phyloP scores from a whole-genome alignment of 805 yeast species.

The Myxozyma kluyveri region DNA sequence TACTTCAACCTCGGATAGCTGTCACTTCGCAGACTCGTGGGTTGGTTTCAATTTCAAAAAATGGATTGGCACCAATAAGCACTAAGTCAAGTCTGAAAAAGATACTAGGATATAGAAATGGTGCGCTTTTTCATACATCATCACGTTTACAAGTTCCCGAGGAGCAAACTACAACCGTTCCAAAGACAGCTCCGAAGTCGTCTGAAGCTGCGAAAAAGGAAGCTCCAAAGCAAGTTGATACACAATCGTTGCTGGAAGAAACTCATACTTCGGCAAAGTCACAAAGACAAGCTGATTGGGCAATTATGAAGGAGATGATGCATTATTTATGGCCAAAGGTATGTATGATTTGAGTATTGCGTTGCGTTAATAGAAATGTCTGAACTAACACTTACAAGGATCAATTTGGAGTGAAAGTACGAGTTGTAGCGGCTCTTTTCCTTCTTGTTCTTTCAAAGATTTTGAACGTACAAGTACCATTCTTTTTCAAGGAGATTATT shows the following conservation, averaged over 20 bases:
- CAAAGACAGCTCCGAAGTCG: conserved; percentile 1
- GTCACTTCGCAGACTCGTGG: too few relatives aligned
- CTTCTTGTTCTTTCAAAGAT: conserved; percentile 77
- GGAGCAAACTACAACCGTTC: too few relatives aligned
- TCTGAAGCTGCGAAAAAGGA: background rate
- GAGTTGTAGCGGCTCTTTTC: conserved; percentile 74
- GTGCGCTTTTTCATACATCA: too few relatives aligned
- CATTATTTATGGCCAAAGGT: conserved; percentile 74
- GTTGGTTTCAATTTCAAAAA: too few relatives aligned
- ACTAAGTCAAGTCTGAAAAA: too few relatives aligned
- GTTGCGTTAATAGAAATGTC: background rate
- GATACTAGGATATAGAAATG: too few relatives aligned
- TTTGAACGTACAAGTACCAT: conserved; percentile 92
- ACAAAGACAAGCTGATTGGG: conserved; percentile 29
- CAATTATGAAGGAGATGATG: conserved; percentile 60
- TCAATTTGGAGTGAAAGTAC: conserved; percentile 58
- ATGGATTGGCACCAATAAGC: too few relatives aligned
- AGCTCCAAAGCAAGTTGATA: conserved; percentile 3
- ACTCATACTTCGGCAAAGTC: conserved; percentile 8
- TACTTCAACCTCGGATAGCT: too few relatives aligned
- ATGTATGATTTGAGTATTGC: background rate
- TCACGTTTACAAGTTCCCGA: too few relatives aligned
- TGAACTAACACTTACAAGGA: conserved; percentile 36
- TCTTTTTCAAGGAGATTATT: conserved; percentile 81
- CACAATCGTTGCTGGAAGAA: conserved; percentile 25